Evolutionary conservation across 352 stramenopile genomes (phyloP).

Genomic region (Globisporangium sylvaticum): DNA sequence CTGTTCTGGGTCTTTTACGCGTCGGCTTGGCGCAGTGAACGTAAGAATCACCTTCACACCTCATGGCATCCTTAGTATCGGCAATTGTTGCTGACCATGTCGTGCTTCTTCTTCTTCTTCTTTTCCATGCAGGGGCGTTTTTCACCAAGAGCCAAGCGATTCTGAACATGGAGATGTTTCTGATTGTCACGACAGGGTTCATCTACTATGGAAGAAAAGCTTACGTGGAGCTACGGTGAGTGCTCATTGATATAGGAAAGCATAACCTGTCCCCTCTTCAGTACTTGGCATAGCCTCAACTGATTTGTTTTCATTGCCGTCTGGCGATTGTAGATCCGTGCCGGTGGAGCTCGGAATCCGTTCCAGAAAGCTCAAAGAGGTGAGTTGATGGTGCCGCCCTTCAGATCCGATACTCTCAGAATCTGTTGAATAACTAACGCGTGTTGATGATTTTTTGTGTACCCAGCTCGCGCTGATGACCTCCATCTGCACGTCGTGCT

Average conservation of each 20-base stretch:
- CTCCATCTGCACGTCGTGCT: slow-evolving; percentile 79
- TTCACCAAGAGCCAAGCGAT: slow-evolving; percentile 77
- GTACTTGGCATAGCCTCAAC: background rate
- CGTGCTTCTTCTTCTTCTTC: background rate
- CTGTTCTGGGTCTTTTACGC: slow-evolving; percentile 82
- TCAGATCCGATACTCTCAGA: background rate
- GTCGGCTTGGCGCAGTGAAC: slow-evolving; percentile 62
- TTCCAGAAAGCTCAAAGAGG: slow-evolving; percentile 81
- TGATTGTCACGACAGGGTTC: slow-evolving; percentile 69
- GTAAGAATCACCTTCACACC: slow-evolving; percentile 25
- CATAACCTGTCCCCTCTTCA: background rate
- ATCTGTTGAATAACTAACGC: background rate
- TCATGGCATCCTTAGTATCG: background rate
- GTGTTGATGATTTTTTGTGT: background rate
- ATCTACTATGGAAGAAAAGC: slow-evolving; percentile 77
- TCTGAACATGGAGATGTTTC: slow-evolving; percentile 79
- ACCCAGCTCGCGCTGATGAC: slow-evolving; percentile 65
- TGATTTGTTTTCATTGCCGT: background rate
- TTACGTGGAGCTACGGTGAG: slow-evolving; percentile 73
- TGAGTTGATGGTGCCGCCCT: slow-evolving; percentile 5
- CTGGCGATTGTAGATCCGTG: slow-evolving; percentile 41
- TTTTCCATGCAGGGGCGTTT: slow-evolving; percentile 48
- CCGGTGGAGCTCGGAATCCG: slow-evolving; percentile 79
- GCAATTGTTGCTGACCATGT: background rate
- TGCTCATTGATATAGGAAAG: background rate